Conservation (phyloP, 179 eudicot genomes). For the Drosera spatulata region DNA sequence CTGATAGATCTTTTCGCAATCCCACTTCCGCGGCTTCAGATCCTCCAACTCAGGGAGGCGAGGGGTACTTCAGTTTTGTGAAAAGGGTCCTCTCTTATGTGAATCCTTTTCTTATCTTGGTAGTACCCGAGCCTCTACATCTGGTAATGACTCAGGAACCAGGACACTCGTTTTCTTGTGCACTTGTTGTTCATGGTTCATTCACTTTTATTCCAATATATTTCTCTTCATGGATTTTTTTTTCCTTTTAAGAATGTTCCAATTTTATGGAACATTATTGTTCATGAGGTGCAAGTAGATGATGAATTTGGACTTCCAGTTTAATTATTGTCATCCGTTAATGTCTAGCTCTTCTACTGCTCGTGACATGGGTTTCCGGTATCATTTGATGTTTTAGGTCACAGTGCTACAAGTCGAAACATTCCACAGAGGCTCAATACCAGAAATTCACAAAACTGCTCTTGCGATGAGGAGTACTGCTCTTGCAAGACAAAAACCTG, state of each 20-base stretch:
- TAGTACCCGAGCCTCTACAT: conserved; percentile 25
- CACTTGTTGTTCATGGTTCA: not conserved
- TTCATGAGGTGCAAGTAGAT: too few relatives aligned
- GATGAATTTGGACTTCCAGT: too few relatives aligned
- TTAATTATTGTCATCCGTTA: too few relatives aligned
- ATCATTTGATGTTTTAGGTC: conserved; percentile 17
- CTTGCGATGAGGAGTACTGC: conserved; percentile 8
- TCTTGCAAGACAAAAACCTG: conserved; percentile 13
- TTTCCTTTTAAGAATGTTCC: too few relatives aligned
- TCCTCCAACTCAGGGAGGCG: conserved; percentile 20
- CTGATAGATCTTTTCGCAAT: conserved; percentile 15
- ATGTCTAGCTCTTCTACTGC: too few relatives aligned
- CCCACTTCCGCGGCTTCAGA: conserved; percentile 6
- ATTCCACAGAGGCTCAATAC: conserved; percentile 12
- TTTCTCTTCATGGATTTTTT: too few relatives aligned
- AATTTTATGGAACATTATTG: too few relatives aligned
- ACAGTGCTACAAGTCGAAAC: conserved; percentile 20
- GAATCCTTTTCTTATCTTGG: conserved; percentile 45
- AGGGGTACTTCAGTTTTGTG: conserved; percentile 28
- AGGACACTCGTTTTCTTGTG: conserved; percentile 7
- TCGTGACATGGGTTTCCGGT: too few relatives aligned
- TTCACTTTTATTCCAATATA: not conserved
- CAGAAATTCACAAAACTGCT: conserved; percentile 10
- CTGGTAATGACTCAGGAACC: conserved; percentile 27
- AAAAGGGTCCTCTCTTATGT: conserved; percentile 33